Base-by-base conservation (phyloP, 305 asterid species). In the Caryopteris hybrid region DNA sequence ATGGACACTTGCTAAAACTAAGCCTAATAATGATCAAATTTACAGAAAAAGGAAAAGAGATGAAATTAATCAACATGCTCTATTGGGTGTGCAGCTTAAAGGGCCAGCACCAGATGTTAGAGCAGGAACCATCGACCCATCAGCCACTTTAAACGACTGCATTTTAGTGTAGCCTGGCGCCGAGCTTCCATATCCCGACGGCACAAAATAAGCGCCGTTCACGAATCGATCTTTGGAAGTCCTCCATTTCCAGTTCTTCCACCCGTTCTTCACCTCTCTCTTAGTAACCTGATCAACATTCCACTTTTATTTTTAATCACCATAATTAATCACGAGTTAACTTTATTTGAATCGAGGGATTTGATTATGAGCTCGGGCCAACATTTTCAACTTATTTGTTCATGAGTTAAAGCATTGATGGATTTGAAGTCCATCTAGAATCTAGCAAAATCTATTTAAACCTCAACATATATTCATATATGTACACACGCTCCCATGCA, bases 221-320 rank as follows among this genome's bases (percentile, higher is more conserved):
- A 89, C 14, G 54, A 91, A 91, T 61, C 61, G 81, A 68, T 91
- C 98, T 69, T 75, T 86, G 0, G 88, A 81, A 0, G 90, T 84
- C 21, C 96, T 89, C 98, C 98, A 91, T 76, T 87, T 89, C 98
- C 98, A 91, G 9, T 71, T 78, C 38, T 53, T 68, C 96, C 95
- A 91, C 0, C 91, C 90, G 8, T 39, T 79, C 31, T 56, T 75
- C 2, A 18, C 78, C 61, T 91, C 95, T 72, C 96, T 80, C 71
- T 91, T 91, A 3, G 98, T 91, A 17, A 91, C 93, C 96, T 86
- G 70, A 9, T 18, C 57, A 11, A 29, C 18, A 21, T 21, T 14
- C 2, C 4, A 4, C 9, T 16, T 46, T 46, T 7, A 6, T 46
- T 46, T n/a, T n/a, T n/a, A n/a, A n/a, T n/a, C n/a, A n/a, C n/a